phyloP scores from a whole-genome alignment of 768 basidiomycete genomes.

The Lentinula aciculospora region DNA sequence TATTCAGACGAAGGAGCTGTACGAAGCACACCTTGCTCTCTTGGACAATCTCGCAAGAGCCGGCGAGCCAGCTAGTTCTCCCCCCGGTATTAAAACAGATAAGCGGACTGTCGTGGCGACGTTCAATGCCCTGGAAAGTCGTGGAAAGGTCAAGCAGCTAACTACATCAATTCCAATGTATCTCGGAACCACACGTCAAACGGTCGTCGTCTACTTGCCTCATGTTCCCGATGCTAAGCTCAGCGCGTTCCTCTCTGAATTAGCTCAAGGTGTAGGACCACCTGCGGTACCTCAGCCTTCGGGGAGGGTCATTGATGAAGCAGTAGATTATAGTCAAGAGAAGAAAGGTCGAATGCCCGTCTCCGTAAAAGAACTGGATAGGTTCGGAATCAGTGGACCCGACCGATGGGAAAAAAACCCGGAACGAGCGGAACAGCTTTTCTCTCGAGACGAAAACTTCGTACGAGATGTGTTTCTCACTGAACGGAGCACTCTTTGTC shows the following conservation, averaged over 20 bases:
- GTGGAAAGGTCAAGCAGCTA: conserved; percentile 64
- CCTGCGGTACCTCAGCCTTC: conserved; percentile 28
- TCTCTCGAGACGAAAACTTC: conserved; percentile 44
- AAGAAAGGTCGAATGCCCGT: conserved; percentile 23
- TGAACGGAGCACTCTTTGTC: conserved; percentile 66
- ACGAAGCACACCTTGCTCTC: conserved; percentile 60
- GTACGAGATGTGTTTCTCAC: conserved; percentile 60
- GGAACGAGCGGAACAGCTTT: conserved; percentile 44
- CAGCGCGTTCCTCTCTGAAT: conserved; percentile 49
- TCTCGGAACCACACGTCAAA: conserved; percentile 53
- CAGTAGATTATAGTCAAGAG: conserved; percentile 49
- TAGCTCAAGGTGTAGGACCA: conserved; percentile 31
- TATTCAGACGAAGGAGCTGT: conserved; percentile 62
- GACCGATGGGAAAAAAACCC: conserved; percentile 41
- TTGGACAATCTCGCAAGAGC: conserved; percentile 49
- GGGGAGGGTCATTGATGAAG: conserved; percentile 48
- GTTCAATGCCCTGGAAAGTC: conserved; percentile 55
- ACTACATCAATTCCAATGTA: conserved; percentile 56
- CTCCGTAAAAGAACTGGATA: conserved; percentile 41
- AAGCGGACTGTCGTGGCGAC: conserved; percentile 64
- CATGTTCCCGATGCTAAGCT: conserved; percentile 47
- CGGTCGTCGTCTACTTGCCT: conserved; percentile 63
- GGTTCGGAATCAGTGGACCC: conserved; percentile 29
- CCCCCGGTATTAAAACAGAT: conserved; percentile 63
- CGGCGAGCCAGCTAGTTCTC: conserved; percentile 68